Evolutionary conservation across 2,329 filamentous ascomycete genomes (phyloP).

Genomic region (Fusarium metavorans): DNA sequence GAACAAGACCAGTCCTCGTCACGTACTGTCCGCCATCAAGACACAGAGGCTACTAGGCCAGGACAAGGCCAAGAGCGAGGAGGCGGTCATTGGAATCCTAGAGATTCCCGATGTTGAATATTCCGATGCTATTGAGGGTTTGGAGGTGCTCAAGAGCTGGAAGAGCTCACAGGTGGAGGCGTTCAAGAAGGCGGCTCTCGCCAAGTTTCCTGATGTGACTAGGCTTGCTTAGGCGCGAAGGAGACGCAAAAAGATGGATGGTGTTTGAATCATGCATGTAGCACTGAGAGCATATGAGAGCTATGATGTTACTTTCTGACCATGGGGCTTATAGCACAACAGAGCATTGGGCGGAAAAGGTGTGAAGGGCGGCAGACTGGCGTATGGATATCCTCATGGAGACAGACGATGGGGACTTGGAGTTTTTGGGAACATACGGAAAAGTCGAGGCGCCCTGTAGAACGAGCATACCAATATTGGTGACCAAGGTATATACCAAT

Average conservation of each 20-base stretch:
- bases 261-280: constrained; percentile 5
- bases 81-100: constrained; percentile 71
- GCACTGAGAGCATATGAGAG: constrained; percentile 2
- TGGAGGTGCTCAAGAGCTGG: constrained; percentile 61
- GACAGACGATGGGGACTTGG: constrained; percentile 31
- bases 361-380: constrained; percentile 35
- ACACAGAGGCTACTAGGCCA: constrained; percentile 70
- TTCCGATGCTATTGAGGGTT: constrained; percentile 64
- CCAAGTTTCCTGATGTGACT: constrained; percentile 65
- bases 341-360: constrained; percentile 16
- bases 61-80: constrained; percentile 68
- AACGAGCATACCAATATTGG: constrained; percentile 36
- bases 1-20: constrained; percentile 71
- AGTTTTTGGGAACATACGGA: constrained; percentile 42
- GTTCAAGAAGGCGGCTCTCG: constrained; percentile 62
- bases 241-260: constrained; percentile 6
- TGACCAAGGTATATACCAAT: constrained; percentile 9
- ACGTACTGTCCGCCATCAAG: constrained; percentile 73
- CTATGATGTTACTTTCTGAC: not conserved
- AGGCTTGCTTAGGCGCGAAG: constrained; percentile 52
- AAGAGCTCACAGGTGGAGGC: constrained; percentile 60
- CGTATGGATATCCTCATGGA: constrained; percentile 33
- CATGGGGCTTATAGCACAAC: constrained; percentile 20
- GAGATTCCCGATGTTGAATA: constrained; percentile 63
- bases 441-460: constrained; percentile 43